Evolutionary conservation across 1,139 yeast genomes (phyloP).

Genomic region (Blastobotrys proliferans): DNA sequence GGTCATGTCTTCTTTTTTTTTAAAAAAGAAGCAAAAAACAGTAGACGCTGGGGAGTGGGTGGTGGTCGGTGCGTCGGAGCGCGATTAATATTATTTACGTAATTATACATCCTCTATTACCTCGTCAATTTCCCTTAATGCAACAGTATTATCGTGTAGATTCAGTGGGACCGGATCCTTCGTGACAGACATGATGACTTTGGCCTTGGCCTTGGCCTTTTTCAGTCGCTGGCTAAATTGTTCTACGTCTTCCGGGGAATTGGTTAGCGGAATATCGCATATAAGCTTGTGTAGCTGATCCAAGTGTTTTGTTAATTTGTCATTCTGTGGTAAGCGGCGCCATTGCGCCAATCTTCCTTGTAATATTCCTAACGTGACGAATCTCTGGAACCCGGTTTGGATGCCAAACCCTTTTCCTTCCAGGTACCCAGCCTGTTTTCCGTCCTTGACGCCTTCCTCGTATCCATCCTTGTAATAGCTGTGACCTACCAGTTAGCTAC

Average conservation of each 20-base stretch:
- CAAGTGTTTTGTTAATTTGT: constrained; percentile 18
- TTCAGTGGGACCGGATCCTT: constrained; percentile 23
- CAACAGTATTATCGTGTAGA: constrained; percentile 26
- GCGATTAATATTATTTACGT: background rate
- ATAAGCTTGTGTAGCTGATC: constrained; percentile 25
- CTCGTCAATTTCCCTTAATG: constrained; percentile 32
- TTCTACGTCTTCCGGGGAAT: constrained; percentile 31
- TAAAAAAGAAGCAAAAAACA: no score
- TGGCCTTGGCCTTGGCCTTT: constrained; percentile 32
- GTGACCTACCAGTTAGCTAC: background rate
- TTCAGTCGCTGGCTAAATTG: constrained; percentile 29
- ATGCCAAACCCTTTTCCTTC: constrained; percentile 80
- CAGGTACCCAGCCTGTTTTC: constrained; percentile 50
- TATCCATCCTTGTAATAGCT: constrained; percentile 60
- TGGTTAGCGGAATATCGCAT: constrained; percentile 26
- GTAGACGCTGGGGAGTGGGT: no score
- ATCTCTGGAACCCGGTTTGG: constrained; percentile 75
- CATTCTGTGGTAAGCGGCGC: constrained; percentile 18
- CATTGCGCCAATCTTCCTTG: constrained; percentile 48
- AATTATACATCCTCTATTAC: constrained; percentile 24
- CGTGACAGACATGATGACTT: constrained; percentile 26
- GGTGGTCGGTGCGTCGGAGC: no score
- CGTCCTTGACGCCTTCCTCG: constrained; percentile 46
- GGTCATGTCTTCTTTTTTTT: no score
- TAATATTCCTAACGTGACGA: constrained; percentile 59